Base-by-base conservation (phyloP, 1,139 yeast genomes). In the Debaryomyces subglobosus region DNA sequence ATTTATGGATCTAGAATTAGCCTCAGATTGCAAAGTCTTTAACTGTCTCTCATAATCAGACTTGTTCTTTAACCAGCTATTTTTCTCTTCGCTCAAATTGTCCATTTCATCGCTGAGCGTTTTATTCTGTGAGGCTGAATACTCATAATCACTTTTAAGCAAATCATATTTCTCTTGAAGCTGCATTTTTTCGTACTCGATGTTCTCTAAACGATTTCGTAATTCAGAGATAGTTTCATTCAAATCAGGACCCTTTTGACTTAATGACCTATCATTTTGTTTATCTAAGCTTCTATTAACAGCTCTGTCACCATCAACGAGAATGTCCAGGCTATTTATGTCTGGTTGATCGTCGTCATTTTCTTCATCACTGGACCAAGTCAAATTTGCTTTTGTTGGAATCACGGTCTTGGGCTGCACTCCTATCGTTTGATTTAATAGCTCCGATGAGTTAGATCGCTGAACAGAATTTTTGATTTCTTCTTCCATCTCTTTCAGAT, bases 351-450 rank as follows among this genome's bases (percentile, higher is more conserved):
- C 51, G 29, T 54, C 55, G 20, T 56, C 59, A 16, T 48, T 51
- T 48, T 85, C 92, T 55, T 87, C 95, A 53, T 86, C 95, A 51
- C 89, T 85, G 5, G 92, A 85, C 92, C 96, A 89, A 3, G 89
- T 82, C 58, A 89, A 73, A 49, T 85, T 82, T 2, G 96, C 89
- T 62, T 85, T 86, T 33, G 86, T 81, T 1, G 96, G 95, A 9
- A 88, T 82, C 4, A 89, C 84, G 3, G 85, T 84, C 8, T 84
- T 78, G 12, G 87, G 68, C 53, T 85, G 88, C 33, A 74, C 63
- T 5, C 79, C 78, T 34, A 74, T 71, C 23, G 74, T 65, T 52
- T 72, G 71, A 42, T 64, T 65, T 7, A 58, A 57, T 5, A 60
- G 48, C 21, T 58, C 59, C 3, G 60, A 30, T 20, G 43, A 18